A percentile compares a stretch with the other conserved stretches of the same genome.
phyloP scores from a whole-genome alignment of 129 eudicot genomes.

The Tagetes patula region DNA sequence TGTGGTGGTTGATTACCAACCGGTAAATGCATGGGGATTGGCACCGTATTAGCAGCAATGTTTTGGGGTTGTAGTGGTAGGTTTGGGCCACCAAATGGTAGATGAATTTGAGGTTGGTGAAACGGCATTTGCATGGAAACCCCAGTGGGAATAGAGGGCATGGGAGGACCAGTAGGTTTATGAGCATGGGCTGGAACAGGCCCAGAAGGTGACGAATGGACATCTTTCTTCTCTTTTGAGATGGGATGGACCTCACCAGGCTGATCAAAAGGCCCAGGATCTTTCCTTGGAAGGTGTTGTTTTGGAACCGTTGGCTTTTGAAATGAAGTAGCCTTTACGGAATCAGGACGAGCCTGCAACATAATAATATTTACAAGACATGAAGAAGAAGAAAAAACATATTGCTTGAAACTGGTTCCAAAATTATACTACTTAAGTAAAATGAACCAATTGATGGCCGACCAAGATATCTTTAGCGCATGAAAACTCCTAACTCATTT shows the following conservation, averaged over 20 bases:
- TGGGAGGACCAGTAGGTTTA: constrained; percentile 59
- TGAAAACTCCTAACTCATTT: not conserved
- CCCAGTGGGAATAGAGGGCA: constrained; percentile 34
- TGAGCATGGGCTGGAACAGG: constrained; percentile 44
- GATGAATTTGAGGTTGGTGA: constrained; percentile 61
- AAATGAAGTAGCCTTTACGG: constrained; percentile 45
- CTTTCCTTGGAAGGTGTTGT: constrained; percentile 58
- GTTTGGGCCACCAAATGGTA: constrained; percentile 69
- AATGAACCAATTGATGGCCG: not conserved
- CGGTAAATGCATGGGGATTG: constrained; percentile 58
- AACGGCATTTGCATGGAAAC: constrained; percentile 57
- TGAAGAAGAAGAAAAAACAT: not conserved
- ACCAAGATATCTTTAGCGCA: not conserved
- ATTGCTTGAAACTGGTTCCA: not conserved
- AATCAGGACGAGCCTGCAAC: constrained; percentile 60
- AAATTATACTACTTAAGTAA: not conserved
- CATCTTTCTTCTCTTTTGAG: constrained; percentile 53
- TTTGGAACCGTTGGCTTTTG: constrained; percentile 57
- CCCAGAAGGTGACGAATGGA: constrained; percentile 29
- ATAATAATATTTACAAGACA: not conserved
- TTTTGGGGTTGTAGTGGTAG: constrained; percentile 73
- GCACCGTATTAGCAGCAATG: constrained; percentile 50
- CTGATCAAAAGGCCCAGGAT: constrained; percentile 37
- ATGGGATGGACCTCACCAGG: constrained; percentile 45
- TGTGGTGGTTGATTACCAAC: constrained; percentile 55